phyloP scores from a whole-genome alignment of 148 eudicot species.

The Persicaria tinctoria region DNA sequence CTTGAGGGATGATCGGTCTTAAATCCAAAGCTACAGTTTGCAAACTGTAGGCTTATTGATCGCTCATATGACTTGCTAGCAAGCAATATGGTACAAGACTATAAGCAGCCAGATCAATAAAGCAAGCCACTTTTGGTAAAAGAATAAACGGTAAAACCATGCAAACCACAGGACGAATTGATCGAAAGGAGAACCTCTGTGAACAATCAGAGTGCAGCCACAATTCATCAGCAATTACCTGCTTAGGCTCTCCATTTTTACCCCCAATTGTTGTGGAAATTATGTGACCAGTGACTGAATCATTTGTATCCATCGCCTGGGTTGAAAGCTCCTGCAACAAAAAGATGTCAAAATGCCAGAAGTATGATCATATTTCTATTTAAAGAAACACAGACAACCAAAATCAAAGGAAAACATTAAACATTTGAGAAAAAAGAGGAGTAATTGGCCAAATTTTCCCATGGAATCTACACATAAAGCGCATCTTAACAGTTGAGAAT shows the following conservation, averaged over 20 bases:
- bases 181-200: neutral
- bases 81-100: neutral
- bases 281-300: slow-evolving; percentile 72
- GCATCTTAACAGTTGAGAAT: neutral
- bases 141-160: neutral
- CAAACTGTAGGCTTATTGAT: neutral
- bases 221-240: slow-evolving; percentile 29
- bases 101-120: neutral
- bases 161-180: neutral
- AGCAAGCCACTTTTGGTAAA: neutral
- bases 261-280: slow-evolving; percentile 93
- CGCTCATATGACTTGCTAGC: neutral
- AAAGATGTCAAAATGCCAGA: neutral
- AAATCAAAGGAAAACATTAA: neutral
- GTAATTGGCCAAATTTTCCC: neutral
- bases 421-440: neutral
- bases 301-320: slow-evolving; percentile 49
- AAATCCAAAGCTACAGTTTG: neutral
- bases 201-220: neutral
- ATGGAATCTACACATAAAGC: neutral
- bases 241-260: slow-evolving; percentile 88
- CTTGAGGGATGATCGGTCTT: neutral
- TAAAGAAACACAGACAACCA: neutral
- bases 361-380: neutral
- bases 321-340: slow-evolving; percentile 57